phyloP scores from a whole-genome alignment of 2,329 filamentous ascomycete genomes.

The Pestalotiopsis fici region DNA sequence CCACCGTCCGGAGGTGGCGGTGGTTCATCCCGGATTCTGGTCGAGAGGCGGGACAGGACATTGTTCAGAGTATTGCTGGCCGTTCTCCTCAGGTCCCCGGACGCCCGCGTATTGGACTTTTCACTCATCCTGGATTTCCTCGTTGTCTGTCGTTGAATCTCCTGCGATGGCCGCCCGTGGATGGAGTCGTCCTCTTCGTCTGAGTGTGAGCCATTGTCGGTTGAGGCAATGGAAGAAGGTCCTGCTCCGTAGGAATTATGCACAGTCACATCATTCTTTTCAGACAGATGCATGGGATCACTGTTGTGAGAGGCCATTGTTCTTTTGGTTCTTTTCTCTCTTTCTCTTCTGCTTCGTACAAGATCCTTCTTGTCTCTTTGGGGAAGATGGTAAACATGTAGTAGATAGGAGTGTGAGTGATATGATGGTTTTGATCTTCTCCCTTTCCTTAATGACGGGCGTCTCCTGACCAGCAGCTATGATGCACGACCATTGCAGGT shows the following conservation, averaged over 20 bases:
- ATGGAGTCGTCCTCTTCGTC: neutral
- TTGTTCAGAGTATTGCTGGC: slow-evolving; percentile 28
- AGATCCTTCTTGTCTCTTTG: neutral
- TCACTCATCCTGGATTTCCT: neutral
- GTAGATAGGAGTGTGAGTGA: neutral
- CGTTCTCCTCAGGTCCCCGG: slow-evolving; percentile 15
- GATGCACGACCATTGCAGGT: neutral
- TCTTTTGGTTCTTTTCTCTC: neutral
- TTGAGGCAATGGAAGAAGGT: neutral
- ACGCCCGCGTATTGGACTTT: neutral
- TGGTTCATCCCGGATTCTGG: slow-evolving; percentile 27
- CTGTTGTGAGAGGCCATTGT: neutral
- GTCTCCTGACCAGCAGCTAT: neutral
- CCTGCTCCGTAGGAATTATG: neutral
- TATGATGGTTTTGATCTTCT: neutral
- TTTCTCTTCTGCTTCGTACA: neutral
- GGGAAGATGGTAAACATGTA: neutral
- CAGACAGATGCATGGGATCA: neutral
- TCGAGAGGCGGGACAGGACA: slow-evolving; percentile 28
- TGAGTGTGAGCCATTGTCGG: neutral
- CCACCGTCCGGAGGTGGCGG: slow-evolving; percentile 32
- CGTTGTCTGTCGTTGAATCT: neutral
- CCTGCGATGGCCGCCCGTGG: neutral
- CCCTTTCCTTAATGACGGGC: neutral
- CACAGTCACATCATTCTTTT: slow-evolving; percentile 6